Evolutionary conservation across 2,329 filamentous ascomycete genomes (phyloP).

Genomic region (Trichothecium sympodiale): DNA sequence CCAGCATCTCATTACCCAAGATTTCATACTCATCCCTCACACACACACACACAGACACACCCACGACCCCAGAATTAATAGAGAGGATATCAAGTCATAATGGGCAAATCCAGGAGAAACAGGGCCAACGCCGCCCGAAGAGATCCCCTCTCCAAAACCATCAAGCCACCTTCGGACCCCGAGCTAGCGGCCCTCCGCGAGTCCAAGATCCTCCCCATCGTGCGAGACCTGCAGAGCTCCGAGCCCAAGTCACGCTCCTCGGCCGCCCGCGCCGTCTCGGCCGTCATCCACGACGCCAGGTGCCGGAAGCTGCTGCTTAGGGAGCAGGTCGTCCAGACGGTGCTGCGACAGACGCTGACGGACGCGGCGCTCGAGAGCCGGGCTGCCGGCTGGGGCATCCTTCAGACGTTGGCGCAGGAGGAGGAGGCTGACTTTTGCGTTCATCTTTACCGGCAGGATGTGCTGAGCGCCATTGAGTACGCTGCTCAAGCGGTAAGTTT

Average conservation of each 20-base stretch:
- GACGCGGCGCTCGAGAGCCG: constrained; percentile 52
- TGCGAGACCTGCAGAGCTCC: constrained; percentile 47
- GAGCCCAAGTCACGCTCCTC: constrained; percentile 47
- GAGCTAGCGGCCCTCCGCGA: constrained; percentile 53
- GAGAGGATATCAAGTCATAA: constrained; percentile 16
- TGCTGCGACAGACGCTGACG: constrained; percentile 53
- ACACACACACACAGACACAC: too few relatives aligned
- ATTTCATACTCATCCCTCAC: too few relatives aligned
- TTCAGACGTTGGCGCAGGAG: constrained; percentile 48
- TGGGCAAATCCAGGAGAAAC: constrained; percentile 51
- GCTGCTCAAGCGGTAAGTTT: constrained; percentile 39
- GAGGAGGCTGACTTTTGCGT: constrained; percentile 58
- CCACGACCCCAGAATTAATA: too few relatives aligned
- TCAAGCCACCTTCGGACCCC: constrained; percentile 52
- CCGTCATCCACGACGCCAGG: constrained; percentile 48
- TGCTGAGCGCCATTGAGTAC: constrained; percentile 48
- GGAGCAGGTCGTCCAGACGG: constrained; percentile 52
- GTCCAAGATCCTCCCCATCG: constrained; percentile 50
- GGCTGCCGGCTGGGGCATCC: constrained; percentile 56
- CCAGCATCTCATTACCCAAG: too few relatives aligned
- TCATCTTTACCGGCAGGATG: constrained; percentile 50
- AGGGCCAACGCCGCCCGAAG: constrained; percentile 33
- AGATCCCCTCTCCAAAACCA: constrained; percentile 44
- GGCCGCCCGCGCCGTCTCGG: constrained; percentile 48
- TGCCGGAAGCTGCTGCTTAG: constrained; percentile 55